Conservation (phyloP, 352 stramenopile genomes). For the Pythium monospermum region DNA sequence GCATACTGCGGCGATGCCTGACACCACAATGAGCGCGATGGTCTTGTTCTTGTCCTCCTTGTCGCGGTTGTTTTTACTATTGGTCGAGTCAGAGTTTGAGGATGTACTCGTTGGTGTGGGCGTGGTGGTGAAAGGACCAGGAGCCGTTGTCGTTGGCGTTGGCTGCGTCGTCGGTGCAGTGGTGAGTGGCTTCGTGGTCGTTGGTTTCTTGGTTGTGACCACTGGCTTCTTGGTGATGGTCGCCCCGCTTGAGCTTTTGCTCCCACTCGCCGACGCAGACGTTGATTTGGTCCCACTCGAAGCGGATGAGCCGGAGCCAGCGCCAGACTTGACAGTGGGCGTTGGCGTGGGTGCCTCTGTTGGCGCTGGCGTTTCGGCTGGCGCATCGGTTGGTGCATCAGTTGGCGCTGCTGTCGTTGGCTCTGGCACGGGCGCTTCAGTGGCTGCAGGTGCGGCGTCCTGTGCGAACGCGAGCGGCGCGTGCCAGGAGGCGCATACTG, state of each 20-base stretch:
- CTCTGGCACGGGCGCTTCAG: not conserved
- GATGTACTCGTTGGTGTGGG: constrained; percentile 6
- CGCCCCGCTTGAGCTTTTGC: not conserved
- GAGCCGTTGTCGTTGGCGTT: constrained; percentile 1
- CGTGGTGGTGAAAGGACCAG: not conserved
- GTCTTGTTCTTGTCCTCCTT: constrained; percentile 10
- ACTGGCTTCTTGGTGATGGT: too few relatives aligned
- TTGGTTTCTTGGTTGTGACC: constrained; percentile 9
- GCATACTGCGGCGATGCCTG: constrained; percentile 19
- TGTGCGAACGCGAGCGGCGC: constrained; percentile 6
- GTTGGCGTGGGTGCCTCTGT: not conserved
- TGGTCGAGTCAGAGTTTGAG: not conserved
- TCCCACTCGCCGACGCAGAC: constrained; percentile 8
- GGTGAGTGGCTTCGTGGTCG: constrained; percentile 9
- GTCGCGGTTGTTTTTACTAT: not conserved
- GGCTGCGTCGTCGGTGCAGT: not conserved
- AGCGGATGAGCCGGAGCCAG: not conserved
- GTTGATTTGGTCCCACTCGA: not conserved
- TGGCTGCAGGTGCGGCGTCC: constrained; percentile 1
- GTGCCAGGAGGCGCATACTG: not conserved
- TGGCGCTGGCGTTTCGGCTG: not conserved
- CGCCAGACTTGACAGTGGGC: constrained; percentile 4
- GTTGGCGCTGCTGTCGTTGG: not conserved
- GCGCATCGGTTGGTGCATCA: not conserved
- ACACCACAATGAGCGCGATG: constrained; percentile 19